phyloP scores from a whole-genome alignment of 2,329 filamentous ascomycete species.

The Immersiporthe knoxdaviesiana region DNA sequence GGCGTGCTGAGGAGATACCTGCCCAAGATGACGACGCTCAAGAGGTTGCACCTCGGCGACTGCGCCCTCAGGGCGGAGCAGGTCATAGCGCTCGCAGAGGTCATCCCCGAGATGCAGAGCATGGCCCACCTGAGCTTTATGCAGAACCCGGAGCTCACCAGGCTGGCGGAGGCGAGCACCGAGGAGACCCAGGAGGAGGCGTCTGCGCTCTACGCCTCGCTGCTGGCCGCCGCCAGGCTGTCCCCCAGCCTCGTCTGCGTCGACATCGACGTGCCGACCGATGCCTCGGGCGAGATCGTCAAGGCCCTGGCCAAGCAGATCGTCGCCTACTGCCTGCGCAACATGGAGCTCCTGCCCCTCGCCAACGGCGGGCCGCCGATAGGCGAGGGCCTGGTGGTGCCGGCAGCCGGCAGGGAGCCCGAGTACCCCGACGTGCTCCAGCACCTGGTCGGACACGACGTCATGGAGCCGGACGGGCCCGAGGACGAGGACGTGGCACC shows the following conservation, averaged over 20 bases:
- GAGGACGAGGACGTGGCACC: constrained; percentile 72
- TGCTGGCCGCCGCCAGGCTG: constrained; percentile 84
- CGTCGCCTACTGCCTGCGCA: constrained; percentile 90
- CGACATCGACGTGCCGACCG: constrained; percentile 84
- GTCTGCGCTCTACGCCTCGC: constrained; percentile 87
- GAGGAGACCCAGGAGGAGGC: constrained; percentile 88
- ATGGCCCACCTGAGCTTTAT: constrained; percentile 87
- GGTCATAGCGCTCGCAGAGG: constrained; percentile 86
- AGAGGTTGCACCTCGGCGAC: constrained; percentile 84
- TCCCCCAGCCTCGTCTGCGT: constrained; percentile 84
- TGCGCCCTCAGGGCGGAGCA: constrained; percentile 85
- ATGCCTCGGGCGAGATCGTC: constrained; percentile 84
- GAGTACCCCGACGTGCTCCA: constrained; percentile 79
- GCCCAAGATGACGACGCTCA: constrained; percentile 75
- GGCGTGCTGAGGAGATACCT: constrained; percentile 78
- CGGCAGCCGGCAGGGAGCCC: constrained; percentile 33
- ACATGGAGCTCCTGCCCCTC: constrained; percentile 80
- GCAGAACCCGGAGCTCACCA: constrained; percentile 74
- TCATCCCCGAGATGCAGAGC: constrained; percentile 79
- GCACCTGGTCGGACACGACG: constrained; percentile 79
- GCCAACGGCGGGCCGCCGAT: constrained; percentile 50
- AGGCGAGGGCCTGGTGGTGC: constrained; percentile 43
- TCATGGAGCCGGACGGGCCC: constrained; percentile 49
- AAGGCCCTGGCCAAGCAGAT: constrained; percentile 92
- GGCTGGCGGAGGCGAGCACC: constrained; percentile 73